A percentile compares a stretch with the other conserved stretches of the same genome.
Conservation (phyloP, 768 basidiomycete species). For the Mycena albidolilacea region DNA sequence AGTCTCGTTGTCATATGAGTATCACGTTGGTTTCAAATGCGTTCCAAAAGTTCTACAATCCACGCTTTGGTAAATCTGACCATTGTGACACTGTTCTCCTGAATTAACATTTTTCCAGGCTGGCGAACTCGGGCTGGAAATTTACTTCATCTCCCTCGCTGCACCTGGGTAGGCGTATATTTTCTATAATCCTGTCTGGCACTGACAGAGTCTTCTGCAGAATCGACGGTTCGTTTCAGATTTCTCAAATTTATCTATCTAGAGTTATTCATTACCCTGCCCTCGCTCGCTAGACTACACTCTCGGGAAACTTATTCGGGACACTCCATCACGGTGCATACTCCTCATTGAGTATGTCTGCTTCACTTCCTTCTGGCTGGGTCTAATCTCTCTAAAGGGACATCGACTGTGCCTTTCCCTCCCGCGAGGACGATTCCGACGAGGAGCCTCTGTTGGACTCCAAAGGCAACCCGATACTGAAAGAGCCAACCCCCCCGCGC, state of each 20-base stretch:
- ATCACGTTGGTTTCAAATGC: background rate
- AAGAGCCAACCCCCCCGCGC: constrained; percentile 28
- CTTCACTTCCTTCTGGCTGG: background rate
- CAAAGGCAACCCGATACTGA: constrained; percentile 31
- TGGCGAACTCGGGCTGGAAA: constrained; percentile 73
- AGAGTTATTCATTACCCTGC: too few species aligned
- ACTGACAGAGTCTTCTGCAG: constrained; percentile 19
- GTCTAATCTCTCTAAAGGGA: constrained; percentile 36
- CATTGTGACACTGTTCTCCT: too few species aligned
- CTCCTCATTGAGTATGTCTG: constrained; percentile 43
- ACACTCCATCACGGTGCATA: constrained; percentile 44
- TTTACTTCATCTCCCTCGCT: constrained; percentile 58
- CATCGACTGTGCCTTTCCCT: constrained; percentile 50
- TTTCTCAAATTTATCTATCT: too few species aligned
- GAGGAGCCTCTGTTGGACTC: constrained; percentile 37
- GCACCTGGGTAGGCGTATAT: constrained; percentile 39
- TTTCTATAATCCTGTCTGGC: background rate
- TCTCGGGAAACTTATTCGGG: constrained; percentile 44
- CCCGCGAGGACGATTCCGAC: constrained; percentile 41
- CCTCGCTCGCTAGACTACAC: constrained; percentile 31
- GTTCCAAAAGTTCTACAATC: background rate
- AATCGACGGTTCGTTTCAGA: constrained; percentile 42
- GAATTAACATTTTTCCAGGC: constrained; percentile 47
- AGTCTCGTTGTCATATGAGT: background rate
- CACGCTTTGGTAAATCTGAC: background rate